Evolutionary conservation across 208 protist genomes (phyloP).

Genomic region (Porcisia deanei): DNA sequence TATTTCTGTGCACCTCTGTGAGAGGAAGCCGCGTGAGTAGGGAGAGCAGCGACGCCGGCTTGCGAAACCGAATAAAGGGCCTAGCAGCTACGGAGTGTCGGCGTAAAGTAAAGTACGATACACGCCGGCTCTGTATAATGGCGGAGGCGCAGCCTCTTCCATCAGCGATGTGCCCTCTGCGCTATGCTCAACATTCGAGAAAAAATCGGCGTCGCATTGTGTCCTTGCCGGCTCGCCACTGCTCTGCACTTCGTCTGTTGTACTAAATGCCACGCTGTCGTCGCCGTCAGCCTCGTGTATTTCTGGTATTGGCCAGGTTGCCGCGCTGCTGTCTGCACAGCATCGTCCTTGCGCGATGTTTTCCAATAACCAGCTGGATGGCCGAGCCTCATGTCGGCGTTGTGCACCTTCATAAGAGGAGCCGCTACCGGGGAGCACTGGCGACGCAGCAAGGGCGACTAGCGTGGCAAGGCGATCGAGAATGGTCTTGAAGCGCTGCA

Average conservation of each 20-base stretch:
- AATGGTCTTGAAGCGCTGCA: constrained; percentile 9
- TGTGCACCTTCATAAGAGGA: background rate
- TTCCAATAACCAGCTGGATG: constrained; percentile 32
- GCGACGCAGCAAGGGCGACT: constrained; percentile 4
- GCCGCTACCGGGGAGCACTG: constrained; percentile 4
- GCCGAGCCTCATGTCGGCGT: constrained; percentile 19
- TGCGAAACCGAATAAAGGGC: background rate
- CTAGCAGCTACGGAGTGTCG: constrained; percentile 28
- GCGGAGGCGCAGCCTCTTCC: background rate
- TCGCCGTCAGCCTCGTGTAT: background rate
- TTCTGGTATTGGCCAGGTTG: background rate
- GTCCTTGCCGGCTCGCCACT: background rate
- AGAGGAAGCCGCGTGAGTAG: background rate
- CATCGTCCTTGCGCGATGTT: constrained; percentile 22
- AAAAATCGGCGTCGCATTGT: background rate
- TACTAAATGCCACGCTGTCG: background rate
- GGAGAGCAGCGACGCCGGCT: background rate
- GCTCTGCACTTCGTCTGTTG: background rate
- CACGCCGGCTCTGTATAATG: constrained; percentile 14
- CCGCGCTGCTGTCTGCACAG: constrained; percentile 8
- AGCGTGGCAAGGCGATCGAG: constrained; percentile 14
- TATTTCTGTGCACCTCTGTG: background rate
- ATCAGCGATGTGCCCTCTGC: background rate
- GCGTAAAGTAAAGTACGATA: constrained; percentile 37
- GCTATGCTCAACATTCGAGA: background rate